Conservation (phyloP, 257 asterid species). For the Schizonepeta tenuifolia region DNA sequence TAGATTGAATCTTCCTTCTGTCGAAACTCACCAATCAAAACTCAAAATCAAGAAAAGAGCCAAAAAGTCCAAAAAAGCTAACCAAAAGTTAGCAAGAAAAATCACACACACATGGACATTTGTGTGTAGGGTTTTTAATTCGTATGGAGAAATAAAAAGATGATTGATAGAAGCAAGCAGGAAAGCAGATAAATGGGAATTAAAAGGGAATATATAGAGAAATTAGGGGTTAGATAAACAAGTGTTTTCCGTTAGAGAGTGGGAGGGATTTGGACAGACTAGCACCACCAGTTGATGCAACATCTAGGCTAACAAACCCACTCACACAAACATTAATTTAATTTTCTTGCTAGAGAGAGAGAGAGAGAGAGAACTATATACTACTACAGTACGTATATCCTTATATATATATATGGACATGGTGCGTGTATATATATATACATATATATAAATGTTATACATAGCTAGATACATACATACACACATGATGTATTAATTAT, state of each 20-base stretch:
- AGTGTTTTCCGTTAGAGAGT: slow-evolving; percentile 73
- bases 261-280: slow-evolving; percentile 69
- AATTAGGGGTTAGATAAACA: slow-evolving; percentile 41
- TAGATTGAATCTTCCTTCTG: background rate
- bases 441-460: too few species aligned
- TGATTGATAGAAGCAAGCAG: background rate
- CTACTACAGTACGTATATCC: too few species aligned
- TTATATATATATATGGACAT: too few species aligned
- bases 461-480: background rate
- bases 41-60: background rate
- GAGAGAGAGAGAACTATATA: background rate
- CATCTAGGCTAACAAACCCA: slow-evolving; percentile 71
- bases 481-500: background rate
- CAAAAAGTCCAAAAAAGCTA: too few species aligned
- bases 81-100: background rate
- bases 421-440: background rate
- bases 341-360: background rate
- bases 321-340: slow-evolving; percentile 2
- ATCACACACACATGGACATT: background rate
- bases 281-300: slow-evolving; percentile 80
- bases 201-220: slow-evolving; percentile 24
- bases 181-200: slow-evolving; percentile 25
- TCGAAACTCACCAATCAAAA: background rate
- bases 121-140: background rate
- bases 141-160: background rate